Base-by-base conservation (phyloP, 768 basidiomycete species). In the Exidia glandulosa region DNA sequence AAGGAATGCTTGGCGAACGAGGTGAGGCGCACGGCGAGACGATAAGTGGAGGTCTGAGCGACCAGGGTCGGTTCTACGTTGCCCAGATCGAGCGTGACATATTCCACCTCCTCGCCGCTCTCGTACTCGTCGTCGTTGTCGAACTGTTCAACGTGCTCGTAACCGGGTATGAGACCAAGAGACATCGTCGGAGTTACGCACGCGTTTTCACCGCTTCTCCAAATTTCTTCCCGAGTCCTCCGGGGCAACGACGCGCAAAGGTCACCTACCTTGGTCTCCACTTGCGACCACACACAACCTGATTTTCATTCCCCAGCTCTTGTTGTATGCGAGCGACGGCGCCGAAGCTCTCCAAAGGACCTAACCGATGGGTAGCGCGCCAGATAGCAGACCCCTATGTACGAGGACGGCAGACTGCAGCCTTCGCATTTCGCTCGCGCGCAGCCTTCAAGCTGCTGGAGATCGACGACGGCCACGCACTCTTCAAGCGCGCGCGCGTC, bases 371-470 rank as follows among this genome's bases (percentile, higher is more conserved):
- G 90, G 77, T 91, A 13, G 70, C 81, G 1, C 77, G 90, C 31
- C 90, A 92, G 68, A 77, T 70, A 55, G 74, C 77, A 13, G 90
- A 92, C 66, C 87, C 86, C 0, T 89, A 83, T 66, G 82, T 91
- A 32, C 83, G 82, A 65, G 71, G 73, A 57, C 83, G 86, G 7
- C 50, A 54, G 50, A 29, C 50, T 14, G 55, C 33, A 13, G 29
- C 32, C 19, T 47, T 63, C 2, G 66, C 76, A 12, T 95, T 84
- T 71, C 86, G 93, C 29, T 86, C 94, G 0, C 84, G 95, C 54
- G 88, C 92, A 13, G 92, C 94, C 3, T 95, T 90, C 78, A 97
- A 97, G 74, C 83, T 97, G 16, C 71, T 93, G 61, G 88, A 94
- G 65, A 80, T 98, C 56, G 76, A 90, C 67, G 70, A 77, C 0